Conservation (phyloP, 208 protist genomes). For the Trypanosomatidae sp. region DNA sequence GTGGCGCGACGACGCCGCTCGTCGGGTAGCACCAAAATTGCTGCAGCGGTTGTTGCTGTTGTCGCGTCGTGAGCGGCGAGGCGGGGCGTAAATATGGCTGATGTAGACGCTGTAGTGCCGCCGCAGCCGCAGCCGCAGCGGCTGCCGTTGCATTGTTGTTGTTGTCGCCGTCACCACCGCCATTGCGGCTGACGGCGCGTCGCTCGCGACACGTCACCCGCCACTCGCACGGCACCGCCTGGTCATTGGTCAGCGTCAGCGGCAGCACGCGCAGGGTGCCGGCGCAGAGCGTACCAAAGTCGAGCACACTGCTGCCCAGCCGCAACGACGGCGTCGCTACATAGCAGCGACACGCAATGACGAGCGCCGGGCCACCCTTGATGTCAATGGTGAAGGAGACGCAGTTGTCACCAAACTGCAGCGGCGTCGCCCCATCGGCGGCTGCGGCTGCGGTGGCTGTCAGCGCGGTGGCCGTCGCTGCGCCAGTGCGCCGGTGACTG, state of each 20-base stretch:
- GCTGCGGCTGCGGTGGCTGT: neutral
- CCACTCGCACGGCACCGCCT: conserved; percentile 87
- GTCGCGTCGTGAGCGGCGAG: neutral
- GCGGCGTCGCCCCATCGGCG: conserved; percentile 6
- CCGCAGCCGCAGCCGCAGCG: too few relatives aligned
- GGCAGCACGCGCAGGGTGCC: conserved; percentile 77
- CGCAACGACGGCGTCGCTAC: conserved; percentile 82
- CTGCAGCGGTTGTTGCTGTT: too few relatives aligned
- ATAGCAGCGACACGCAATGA: conserved; percentile 80
- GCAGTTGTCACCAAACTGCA: conserved; percentile 36
- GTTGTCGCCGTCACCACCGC: too few relatives aligned
- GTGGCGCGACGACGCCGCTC: conserved; percentile 48
- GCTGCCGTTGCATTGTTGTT: too few relatives aligned
- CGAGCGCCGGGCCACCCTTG: conserved; percentile 65
- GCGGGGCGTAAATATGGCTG: neutral
- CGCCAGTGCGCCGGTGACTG: too few relatives aligned
- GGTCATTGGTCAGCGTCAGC: conserved; percentile 75
- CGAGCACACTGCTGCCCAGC: conserved; percentile 36
- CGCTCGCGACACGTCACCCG: conserved; percentile 32
- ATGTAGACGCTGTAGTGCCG: too few relatives aligned
- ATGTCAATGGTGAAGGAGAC: conserved; percentile 79
- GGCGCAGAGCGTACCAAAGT: conserved; percentile 84
- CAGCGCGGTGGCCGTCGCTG: too few relatives aligned
- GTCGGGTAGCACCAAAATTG: conserved; percentile 60
- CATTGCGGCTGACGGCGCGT: too few relatives aligned